These are phyloP conservation scores for Bretschneidera sinensis DNA, from an alignment of 345 rosid species.

Conservation along the genomic window DNA sequence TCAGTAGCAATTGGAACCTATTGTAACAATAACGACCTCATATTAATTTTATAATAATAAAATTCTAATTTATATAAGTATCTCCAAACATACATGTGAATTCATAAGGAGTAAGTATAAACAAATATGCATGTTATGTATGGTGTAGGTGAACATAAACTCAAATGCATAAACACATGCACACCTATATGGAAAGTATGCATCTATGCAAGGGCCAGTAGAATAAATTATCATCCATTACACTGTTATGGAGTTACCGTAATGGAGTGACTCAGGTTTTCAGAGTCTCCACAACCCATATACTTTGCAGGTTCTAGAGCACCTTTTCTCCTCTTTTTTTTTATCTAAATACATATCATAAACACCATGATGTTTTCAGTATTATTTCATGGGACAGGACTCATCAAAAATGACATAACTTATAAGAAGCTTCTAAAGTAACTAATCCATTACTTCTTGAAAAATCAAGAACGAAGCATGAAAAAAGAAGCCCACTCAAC, in stretches of 20 bases:
- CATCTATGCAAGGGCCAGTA: neutral
- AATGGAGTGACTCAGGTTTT: conserved; percentile 75
- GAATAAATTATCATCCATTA: neutral
- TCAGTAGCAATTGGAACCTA: conserved; percentile 84
- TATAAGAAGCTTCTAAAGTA: neutral
- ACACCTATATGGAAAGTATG: too few relatives aligned
- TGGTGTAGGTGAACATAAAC: too few relatives aligned
- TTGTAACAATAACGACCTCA: neutral
- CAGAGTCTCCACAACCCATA: conserved; percentile 91
- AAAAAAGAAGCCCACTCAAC: neutral
- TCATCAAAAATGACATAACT: neutral
- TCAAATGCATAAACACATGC: neutral
- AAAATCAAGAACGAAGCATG: neutral
- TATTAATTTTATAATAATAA: too few relatives aligned
- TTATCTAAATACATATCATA: conserved; percentile 44
- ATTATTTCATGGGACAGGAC: neutral
- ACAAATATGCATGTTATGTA: neutral
- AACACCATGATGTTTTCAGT: neutral
- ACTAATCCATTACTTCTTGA: neutral
- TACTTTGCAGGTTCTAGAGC: conserved; percentile 78
- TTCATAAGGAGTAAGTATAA: neutral
- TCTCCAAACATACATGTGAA: neutral
- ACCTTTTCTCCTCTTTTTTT: conserved; percentile 73
- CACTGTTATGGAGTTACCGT: conserved; percentile 42
- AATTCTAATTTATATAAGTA: too few relatives aligned